Base-by-base conservation (phyloP, 331 rosid species). In the Malus hybrid region DNA sequence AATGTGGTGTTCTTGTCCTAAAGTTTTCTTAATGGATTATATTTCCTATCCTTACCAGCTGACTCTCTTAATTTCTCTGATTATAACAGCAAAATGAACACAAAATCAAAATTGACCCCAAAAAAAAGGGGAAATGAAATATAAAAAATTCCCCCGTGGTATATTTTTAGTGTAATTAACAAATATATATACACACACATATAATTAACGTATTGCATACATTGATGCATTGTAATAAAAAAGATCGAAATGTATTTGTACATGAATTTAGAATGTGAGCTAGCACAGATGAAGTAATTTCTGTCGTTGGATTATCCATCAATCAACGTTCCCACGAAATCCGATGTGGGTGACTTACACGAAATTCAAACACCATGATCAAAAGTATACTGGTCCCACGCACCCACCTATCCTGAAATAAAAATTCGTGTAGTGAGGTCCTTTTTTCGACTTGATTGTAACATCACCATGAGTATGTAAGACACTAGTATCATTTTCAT, bases 311-410 rank as follows among this genome's bases (percentile, higher is more conserved):
- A 86, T 84, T 73, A 29, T 66, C 67, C 69, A 81, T 72, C 84
- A 80, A 73, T 72, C 83, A 66, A 77, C 61, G 76, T 14, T 85
- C 85, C 66, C 90, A 80, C 88, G 83, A 83, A 86, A 78, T 73
- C 85, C 80, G 78, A 79, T 82, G 87, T 2, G 57, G 63, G 16
- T 70, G 76, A 81, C 74, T 33, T 85, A 67, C 81, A 24, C 24
- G 24, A 24, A 24, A 24, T 24, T 24, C 24, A 24, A 24, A 24
- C 24, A 24, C 24, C 24, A 24, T 24, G 24, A 24, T 24, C 77
- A 22, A 54, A 39, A 56, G 32, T 13, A n/a, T 20, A 5, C 11
- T 52, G 83, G 85, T 61, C 82, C 77, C 82, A 78, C 46, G 18
- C n/a, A 70, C 80, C 76, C 50, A 69, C 72, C 67, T 28, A 9